Evolutionary conservation across 2,329 filamentous ascomycete genomes (phyloP).

Genomic region (Fusarium sp.): DNA sequence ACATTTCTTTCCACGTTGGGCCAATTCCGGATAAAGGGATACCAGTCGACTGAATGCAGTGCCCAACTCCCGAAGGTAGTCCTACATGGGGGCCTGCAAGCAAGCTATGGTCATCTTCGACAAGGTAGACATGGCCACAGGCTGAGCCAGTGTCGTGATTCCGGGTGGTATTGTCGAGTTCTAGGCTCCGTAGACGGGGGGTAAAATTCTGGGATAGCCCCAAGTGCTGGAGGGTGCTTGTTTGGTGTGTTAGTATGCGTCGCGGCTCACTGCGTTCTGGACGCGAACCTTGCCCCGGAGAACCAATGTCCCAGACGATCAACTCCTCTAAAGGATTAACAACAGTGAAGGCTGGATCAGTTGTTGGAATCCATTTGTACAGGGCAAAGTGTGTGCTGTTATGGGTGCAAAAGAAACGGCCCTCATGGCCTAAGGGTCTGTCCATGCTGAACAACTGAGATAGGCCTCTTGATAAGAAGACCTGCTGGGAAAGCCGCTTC

Average conservation of each 20-base stretch:
- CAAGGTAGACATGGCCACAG: constrained; percentile 62
- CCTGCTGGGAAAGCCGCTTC: not conserved
- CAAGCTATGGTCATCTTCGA: constrained; percentile 68
- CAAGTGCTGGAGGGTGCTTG: constrained; percentile 64
- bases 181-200: constrained; percentile 63
- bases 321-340: constrained; percentile 69
- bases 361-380: constrained; percentile 69
- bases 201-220: constrained; percentile 64
- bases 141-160: constrained; percentile 48
- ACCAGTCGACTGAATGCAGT: constrained; percentile 61
- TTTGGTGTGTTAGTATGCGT: constrained; percentile 52
- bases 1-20: constrained; percentile 62
- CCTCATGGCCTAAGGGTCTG: constrained; percentile 64
- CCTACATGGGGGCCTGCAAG: constrained; percentile 59
- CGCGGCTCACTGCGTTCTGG: not conserved
- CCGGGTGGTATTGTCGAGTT: constrained; percentile 59
- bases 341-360: constrained; percentile 66
- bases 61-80: constrained; percentile 56
- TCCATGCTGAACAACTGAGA: constrained; percentile 69
- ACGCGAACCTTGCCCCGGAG: constrained; percentile 34
- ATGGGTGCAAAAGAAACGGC: constrained; percentile 74
- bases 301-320: constrained; percentile 70
- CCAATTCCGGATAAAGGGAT: constrained; percentile 65
- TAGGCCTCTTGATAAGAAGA: constrained; percentile 53
- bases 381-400: constrained; percentile 70